Base-by-base conservation (phyloP, 768 basidiomycete species). In the Macrocybe gigantea region DNA sequence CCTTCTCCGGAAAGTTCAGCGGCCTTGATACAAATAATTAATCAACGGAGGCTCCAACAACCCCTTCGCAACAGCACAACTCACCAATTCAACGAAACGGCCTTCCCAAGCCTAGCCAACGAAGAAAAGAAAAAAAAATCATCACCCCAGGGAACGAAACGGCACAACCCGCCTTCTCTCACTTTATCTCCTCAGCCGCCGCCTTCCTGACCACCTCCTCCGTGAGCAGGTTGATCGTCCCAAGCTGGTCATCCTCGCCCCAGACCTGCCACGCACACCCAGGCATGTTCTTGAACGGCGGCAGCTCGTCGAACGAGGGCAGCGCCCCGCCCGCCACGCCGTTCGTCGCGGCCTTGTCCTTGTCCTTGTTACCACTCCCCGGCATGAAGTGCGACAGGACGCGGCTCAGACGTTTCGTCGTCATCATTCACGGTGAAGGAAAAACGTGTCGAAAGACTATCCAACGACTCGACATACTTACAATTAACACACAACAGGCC, bases 211-310 rank as follows among this genome's bases (percentile, higher is more conserved):
- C 80, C n/a, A 83, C 73, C 8, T 76, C 74, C 14, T 77, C 74
- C 1, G 84, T 84, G 34, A 86, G 60, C 42, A 85, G 52, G 56
- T 85, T 85, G 35, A 85, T 67, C 5, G 82, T 85, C 1, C 84
- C 84, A 13, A 85, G 68, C 55, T 85, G 69, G 51, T 86, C 84
- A 13, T 78, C 74, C 34, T 71, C 62, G 22, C 83, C 83, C 82
- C 82, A 85, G 7, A 85, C 69, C 3, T 68, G 70, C 84, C 84
- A 86, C 2, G 83, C 84, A 47, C 83, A 85, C 7, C 83, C 84
- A 44, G 60, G 72, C 64, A 56, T 75, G 57, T 66, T 77, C 68
- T 69, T 81, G 72, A 62, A 82, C 8, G 70, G 55, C 9, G 64
- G 66, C 31, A 72, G 58, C 35, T 73, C 68, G 48, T 72, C 69